Base-by-base conservation (phyloP, 352 stramenopile genomes). In the Pythium folliculosum region DNA sequence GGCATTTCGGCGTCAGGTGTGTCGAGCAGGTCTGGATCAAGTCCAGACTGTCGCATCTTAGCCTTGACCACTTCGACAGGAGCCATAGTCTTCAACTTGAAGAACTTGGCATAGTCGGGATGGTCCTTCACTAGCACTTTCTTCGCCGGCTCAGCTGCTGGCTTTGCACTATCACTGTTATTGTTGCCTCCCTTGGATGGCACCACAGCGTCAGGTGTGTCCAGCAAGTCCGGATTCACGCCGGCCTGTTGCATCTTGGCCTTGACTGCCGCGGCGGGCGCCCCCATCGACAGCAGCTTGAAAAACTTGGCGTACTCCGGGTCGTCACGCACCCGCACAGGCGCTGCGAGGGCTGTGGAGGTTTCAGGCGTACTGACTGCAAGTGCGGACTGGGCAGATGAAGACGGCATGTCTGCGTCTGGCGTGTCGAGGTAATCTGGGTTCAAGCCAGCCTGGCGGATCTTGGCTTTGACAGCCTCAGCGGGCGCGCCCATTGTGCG, bases 221-320 rank as follows among this genome's bases (percentile, higher is more conserved):
- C 81, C 22, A 92, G 59, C 4, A 91, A 62, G 3, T 56, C 71
- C 48, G 81, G 76, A 54, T 92, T 76, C 0, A 92, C 59, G 9
- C 82, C 82, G n/a, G 79, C 80, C 68, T 91, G 82, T 17, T 62
- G 62, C 84, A 89, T 89, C n/a, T 91, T 92, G 8, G 77, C 69
- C 48, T 91, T 88, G 25, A 91, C 82, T 10, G 71, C 82, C 10
- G 63, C 70, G 0, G 82, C 32, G 19, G 84, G 78, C 0, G 84
- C 82, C 13, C 84, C 81, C 84, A 92, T 92, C 0, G 71, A 72
- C 8, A 86, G 58, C 9, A 92, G 49, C 35, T 91, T 92, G 56
- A 77, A 80, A 54, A 91, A 91, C 47, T 90, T 89, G 5, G 73
- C 47, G n/a, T 65, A 73, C 1, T 70, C 60, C 1, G 63, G 53